Evolutionary conservation across 2,329 filamentous ascomycete species (phyloP).

Genomic region (Septoria petroselini): DNA sequence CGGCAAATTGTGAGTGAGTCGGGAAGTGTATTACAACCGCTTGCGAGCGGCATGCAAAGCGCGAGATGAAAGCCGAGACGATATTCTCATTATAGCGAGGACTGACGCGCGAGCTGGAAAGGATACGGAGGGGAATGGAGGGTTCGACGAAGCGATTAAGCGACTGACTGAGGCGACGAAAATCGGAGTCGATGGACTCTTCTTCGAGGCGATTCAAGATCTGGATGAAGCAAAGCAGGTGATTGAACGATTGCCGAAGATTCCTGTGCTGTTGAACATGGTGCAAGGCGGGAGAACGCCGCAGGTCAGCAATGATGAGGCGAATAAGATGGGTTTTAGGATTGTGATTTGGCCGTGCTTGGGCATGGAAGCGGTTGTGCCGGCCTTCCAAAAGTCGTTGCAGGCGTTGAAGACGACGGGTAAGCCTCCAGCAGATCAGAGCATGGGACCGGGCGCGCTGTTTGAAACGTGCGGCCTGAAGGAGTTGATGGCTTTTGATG

Average conservation of each 20-base stretch:
- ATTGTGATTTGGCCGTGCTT: constrained; percentile 58
- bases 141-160: constrained; percentile 56
- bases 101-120: constrained; percentile 57
- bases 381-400: constrained; percentile 31
- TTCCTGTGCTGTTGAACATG: constrained; percentile 56
- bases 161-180: constrained; percentile 52
- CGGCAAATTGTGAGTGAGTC: constrained; percentile 58
- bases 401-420: constrained; percentile 40
- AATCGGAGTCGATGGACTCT: constrained; percentile 58
- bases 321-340: constrained; percentile 55
- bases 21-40: constrained; percentile 52
- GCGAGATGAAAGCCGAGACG: constrained; percentile 48
- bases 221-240: constrained; percentile 52
- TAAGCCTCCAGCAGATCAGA: constrained; percentile 36
- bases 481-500: constrained; percentile 52
- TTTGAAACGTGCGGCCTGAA: constrained; percentile 55
- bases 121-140: constrained; percentile 40
- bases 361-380: constrained; percentile 47
- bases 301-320: constrained; percentile 52
- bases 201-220: constrained; percentile 58
- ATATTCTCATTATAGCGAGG: constrained; percentile 63
- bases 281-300: constrained; percentile 58
- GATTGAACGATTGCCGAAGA: constrained; percentile 49
- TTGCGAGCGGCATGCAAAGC: constrained; percentile 57
- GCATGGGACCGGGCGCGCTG: constrained; percentile 47